phyloP scores from a whole-genome alignment of 805 yeast species.

The Starmerella lactis-condensi region DNA sequence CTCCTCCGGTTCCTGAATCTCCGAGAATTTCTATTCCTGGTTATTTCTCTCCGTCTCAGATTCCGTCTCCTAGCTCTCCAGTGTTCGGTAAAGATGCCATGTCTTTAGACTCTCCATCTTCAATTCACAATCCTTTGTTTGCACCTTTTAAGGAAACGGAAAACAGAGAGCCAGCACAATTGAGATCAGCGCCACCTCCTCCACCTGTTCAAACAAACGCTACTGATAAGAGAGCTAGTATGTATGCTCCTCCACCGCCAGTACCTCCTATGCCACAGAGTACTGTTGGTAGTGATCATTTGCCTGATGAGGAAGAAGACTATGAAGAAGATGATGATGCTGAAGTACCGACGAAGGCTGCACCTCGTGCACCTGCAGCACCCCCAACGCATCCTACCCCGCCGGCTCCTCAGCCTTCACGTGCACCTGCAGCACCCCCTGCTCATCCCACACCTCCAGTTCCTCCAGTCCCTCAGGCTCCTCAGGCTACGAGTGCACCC shows the following conservation, averaged over 20 bases:
- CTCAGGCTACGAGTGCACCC: slow-evolving; percentile 10
- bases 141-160: slow-evolving; percentile 1
- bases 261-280: too few species aligned
- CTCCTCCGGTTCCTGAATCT: background rate
- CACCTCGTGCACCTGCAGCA: slow-evolving; percentile 5
- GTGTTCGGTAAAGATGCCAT: too few species aligned
- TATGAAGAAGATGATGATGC: slow-evolving; percentile 6
- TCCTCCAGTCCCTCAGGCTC: slow-evolving; percentile 9
- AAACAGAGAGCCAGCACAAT: background rate
- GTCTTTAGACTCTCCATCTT: too few species aligned
- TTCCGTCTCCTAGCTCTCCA: too few species aligned
- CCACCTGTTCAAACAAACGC: background rate
- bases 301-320: slow-evolving; percentile 1
- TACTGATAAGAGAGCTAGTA: slow-evolving; percentile 1
- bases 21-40: slow-evolving; percentile 1
- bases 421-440: slow-evolving; percentile 4
- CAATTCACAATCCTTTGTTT: too few species aligned
- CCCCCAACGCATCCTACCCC: slow-evolving; percentile 10
- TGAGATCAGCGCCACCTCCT: slow-evolving; percentile 1
- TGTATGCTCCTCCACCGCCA: slow-evolving; percentile 10
- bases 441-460: slow-evolving; percentile 11
- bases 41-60: too few species aligned
- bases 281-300: too few species aligned
- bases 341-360: slow-evolving; percentile 5
- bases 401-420: slow-evolving; percentile 8